phyloP scores from a whole-genome alignment of 805 yeast genomes.

The Saturnispora sekii region DNA sequence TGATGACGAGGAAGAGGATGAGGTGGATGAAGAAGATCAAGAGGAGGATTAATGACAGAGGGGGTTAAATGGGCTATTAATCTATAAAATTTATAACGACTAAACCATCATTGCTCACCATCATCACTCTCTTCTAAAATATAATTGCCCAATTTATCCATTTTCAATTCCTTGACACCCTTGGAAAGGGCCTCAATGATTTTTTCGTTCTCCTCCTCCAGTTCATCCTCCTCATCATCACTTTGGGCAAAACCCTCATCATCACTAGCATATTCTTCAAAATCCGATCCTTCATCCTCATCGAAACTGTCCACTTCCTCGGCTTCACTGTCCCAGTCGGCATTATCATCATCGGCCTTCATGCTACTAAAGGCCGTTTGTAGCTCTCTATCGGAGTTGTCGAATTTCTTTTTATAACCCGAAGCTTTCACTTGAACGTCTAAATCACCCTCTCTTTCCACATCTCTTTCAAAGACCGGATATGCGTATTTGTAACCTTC shows the following conservation, averaged over 20 bases:
- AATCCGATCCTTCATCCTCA: conserved; percentile 8
- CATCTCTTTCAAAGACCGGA: conserved; percentile 74
- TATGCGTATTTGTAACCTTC: conserved; percentile 68
- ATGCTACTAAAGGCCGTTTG: conserved; percentile 58
- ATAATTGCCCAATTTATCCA: conserved; percentile 79
- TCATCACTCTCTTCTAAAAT: conserved; percentile 39
- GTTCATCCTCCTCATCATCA: conserved; percentile 28
- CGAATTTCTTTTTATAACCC: conserved; percentile 49
- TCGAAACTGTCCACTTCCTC: conserved; percentile 15
- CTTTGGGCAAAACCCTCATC: conserved; percentile 21
- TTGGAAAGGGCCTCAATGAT: conserved; percentile 61
- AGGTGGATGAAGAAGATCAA: conserved; percentile 4
- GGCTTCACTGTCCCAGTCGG: conserved; percentile 15
- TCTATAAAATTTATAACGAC: too few species aligned
- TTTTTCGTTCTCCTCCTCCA: conserved; percentile 33
- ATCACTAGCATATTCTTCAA: conserved; percentile 18
- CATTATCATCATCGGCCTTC: conserved; percentile 14
- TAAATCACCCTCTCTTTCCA: conserved; percentile 53
- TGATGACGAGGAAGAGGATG: conserved; percentile 14
- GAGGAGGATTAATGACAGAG: neutral
- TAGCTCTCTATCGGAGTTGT: conserved; percentile 45
- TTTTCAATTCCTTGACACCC: conserved; percentile 58
- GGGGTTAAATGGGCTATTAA: too few species aligned
- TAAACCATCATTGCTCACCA: neutral
- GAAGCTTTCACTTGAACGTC: conserved; percentile 90